Percentiles rank a stretch among this genome's conserved stretches.
These are phyloP conservation scores for Pinguiococcus pyrenoidosus DNA, from an alignment of 108 stramenopile genomes.

Conservation along the genomic window DNA sequence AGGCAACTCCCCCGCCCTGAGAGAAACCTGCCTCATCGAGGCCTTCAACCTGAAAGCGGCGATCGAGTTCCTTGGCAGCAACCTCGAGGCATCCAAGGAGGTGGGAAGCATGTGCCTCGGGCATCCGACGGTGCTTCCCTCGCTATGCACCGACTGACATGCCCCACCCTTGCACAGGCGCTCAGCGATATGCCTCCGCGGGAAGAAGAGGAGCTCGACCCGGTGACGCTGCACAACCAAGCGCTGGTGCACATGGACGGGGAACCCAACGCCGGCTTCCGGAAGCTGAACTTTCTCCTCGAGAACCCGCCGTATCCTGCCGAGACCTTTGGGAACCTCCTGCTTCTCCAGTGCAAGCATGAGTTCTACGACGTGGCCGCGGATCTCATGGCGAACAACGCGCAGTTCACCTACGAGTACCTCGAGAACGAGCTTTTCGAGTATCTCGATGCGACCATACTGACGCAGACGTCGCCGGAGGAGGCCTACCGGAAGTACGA, in stretches of 20 bases:
- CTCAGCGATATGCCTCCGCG: slow-evolving; percentile 58
- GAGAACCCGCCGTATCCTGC: slow-evolving; percentile 56
- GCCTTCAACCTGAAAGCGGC: slow-evolving; percentile 71
- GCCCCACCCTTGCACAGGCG: too few relatives aligned
- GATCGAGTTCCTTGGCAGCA: slow-evolving; percentile 46
- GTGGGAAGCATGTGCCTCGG: too few relatives aligned
- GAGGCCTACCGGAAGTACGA: slow-evolving; percentile 51
- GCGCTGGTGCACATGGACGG: slow-evolving; percentile 51
- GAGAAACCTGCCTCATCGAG: slow-evolving; percentile 49
- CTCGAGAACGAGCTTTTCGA: slow-evolving; percentile 53
- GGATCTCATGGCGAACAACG: slow-evolving; percentile 56
- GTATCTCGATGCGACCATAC: slow-evolving; percentile 61
- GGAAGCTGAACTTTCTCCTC: slow-evolving; percentile 59
- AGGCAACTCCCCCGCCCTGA: slow-evolving; percentile 34
- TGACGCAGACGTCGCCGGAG: slow-evolving; percentile 54
- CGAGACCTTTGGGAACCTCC: slow-evolving; percentile 65
- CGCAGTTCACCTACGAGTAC: slow-evolving; percentile 51
- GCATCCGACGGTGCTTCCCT: too few relatives aligned
- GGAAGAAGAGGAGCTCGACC: slow-evolving; percentile 51
- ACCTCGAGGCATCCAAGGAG: slow-evolving; percentile 48
- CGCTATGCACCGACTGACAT: too few relatives aligned
- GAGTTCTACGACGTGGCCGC: slow-evolving; percentile 58
- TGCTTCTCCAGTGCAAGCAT: slow-evolving; percentile 56
- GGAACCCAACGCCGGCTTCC: slow-evolving; percentile 49
- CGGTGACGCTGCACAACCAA: slow-evolving; percentile 70